These are phyloP conservation scores for Globisporangium okanoganense DNA, from an alignment of 352 stramenopile species.

Conservation along the genomic window DNA sequence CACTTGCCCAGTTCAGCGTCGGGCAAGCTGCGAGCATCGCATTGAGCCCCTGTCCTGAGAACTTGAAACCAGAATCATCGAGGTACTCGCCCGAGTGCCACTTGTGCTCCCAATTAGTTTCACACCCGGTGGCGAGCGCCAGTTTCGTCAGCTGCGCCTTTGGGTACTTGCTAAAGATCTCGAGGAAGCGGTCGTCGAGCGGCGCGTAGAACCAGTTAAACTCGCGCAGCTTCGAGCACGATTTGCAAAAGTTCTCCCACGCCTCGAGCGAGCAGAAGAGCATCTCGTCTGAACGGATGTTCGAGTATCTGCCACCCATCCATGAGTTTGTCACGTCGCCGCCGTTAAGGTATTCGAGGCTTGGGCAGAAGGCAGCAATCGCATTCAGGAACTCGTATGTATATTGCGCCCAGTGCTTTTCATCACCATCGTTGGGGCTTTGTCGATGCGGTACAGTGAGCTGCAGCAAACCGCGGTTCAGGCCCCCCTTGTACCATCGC, in stretches of 20 bases:
- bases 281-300: not conserved
- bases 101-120: not conserved
- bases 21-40: not conserved
- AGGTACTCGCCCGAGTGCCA: not conserved
- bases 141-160: not conserved
- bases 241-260: no score
- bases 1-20: not conserved
- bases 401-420: not conserved
- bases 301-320: no score
- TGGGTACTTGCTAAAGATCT: not conserved
- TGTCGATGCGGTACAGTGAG: constrained; percentile 17
- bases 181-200: not conserved
- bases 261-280: not conserved
- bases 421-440: not conserved
- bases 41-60: not conserved
- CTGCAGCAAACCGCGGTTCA: constrained; percentile 14
- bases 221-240: no score
- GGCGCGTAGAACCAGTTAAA: no score
- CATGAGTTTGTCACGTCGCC: not conserved
- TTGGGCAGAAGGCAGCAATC: constrained; percentile 12
- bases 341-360: constrained; percentile 19
- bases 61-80: not conserved
- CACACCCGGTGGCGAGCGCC: not conserved
- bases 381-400: constrained; percentile 14
- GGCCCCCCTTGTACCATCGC: constrained; percentile 6